phyloP scores from a whole-genome alignment of 2,329 filamentous ascomycete genomes.

The Lachnellula willkommii region DNA sequence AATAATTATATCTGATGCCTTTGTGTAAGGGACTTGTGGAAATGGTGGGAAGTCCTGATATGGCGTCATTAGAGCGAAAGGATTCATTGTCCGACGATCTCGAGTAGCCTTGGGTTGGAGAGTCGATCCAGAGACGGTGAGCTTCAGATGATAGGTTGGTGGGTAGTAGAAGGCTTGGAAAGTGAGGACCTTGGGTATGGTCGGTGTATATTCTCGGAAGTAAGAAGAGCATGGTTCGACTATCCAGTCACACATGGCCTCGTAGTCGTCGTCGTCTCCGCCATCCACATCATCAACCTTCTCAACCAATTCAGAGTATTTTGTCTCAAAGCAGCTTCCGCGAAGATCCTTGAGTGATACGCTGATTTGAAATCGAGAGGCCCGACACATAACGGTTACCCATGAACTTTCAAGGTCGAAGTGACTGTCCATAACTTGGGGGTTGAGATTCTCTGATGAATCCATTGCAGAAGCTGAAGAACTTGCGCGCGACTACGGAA shows the following conservation, averaged over 20 bases:
- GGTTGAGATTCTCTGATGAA: background rate
- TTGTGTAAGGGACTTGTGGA: slow-evolving; percentile 5
- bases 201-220: slow-evolving; percentile 9
- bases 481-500: no score
- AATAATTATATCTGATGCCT: slow-evolving; percentile 5
- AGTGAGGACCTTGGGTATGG: slow-evolving; percentile 9
- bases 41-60: slow-evolving; percentile 8
- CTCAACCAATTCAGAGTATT: slow-evolving; percentile 9
- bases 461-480: no score
- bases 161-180: slow-evolving; percentile 12
- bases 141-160: slow-evolving; percentile 14
- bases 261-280: slow-evolving; percentile 10
- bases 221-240: slow-evolving; percentile 14
- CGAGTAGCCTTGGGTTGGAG: slow-evolving; percentile 9
- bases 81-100: slow-evolving; percentile 10
- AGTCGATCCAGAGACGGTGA: slow-evolving; percentile 6
- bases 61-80: slow-evolving; percentile 12
- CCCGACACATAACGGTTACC: slow-evolving; percentile 9
- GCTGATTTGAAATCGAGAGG: slow-evolving; percentile 7
- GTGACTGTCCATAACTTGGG: slow-evolving; percentile 9
- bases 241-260: slow-evolving; percentile 11
- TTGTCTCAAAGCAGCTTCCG: slow-evolving; percentile 6
- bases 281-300: slow-evolving; percentile 6
- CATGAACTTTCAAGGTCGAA: slow-evolving; percentile 9
- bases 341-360: slow-evolving; percentile 9